Evolutionary conservation across 768 basidiomycete genomes (phyloP), one percentile per base, ranked within the genome.

Genomic region (Phlebiopsis flavidoalba): DNA sequence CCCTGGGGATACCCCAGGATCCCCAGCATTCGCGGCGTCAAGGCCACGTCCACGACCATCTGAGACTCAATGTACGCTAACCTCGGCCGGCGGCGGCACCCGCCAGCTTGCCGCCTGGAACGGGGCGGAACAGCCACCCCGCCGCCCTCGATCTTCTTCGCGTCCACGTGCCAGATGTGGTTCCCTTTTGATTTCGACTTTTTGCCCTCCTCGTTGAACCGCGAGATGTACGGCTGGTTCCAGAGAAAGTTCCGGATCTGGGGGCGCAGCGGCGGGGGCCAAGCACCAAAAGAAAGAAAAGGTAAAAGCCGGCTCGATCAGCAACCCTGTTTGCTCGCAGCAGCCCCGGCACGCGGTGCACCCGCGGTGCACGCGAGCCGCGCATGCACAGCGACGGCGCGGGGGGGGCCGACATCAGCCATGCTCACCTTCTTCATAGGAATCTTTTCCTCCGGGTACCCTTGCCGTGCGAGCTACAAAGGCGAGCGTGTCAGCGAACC

Each of bases 111-210:
- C 95, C n/a, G n/a, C 87, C 67, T 88, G 79, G 76, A 96, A 97
- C n/a, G 12, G 91, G 87, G 54, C 93, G 83, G 76, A 96, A 97
- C 56, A 84, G 80, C 94, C 94, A 98, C 64, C 82, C n/a, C 77
- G 46, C 88, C 84, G 26, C 26, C 17, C 52, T 90, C 90, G 22
- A 76, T 70, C 73, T 92, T 95, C 76, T 85, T 92, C n/a, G 94
- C 96, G 68, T 98, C 93, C 54, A 98, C 89, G 69, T 94, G 95
- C 96, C 96, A 99, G 65, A 98, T 97, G 69, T 98, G 96, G 75
- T 99, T 99, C 51, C 96, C 96, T 78, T 97, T 97, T 57, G 93
- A 95, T 75, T 99, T 99, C 22, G 95, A 92, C 76, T 99, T 99
- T 75, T 98, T 98, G 37, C 96, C 96, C 71, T 98, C 96, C 69